phyloP scores from a whole-genome alignment of 2,329 filamentous ascomycete species.

The Alternaria hordeiaustralica region DNA sequence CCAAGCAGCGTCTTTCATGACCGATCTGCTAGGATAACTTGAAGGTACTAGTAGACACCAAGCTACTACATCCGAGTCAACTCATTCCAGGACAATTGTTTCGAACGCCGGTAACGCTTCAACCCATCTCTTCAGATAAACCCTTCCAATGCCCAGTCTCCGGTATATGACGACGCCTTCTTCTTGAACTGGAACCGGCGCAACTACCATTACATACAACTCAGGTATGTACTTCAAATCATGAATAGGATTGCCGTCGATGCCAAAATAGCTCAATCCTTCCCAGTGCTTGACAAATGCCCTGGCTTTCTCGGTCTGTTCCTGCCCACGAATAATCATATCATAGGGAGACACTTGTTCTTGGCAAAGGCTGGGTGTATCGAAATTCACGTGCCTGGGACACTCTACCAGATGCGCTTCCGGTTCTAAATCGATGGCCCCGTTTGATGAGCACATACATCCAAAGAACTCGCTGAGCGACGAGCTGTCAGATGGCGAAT shows the following conservation, averaged over 20 bases:
- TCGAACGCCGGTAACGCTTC: conserved; percentile 1
- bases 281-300: background rate
- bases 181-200: background rate
- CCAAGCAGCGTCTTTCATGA: background rate
- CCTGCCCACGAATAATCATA: background rate
- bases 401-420: background rate
- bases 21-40: background rate
- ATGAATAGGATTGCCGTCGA: background rate
- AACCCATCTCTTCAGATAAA: conserved; percentile 14
- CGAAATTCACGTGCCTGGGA: background rate
- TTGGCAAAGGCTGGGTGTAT: background rate
- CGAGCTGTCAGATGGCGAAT: background rate
- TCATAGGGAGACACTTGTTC: background rate
- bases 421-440: background rate
- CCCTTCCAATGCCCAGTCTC: conserved; percentile 2
- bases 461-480: background rate
- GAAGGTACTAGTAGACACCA: background rate
- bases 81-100: conserved; percentile 5
- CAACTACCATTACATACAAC: background rate
- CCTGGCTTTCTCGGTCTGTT: background rate
- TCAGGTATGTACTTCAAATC: background rate
- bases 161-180: background rate
- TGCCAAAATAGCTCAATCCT: background rate
- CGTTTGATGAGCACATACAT: background rate
- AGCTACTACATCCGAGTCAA: background rate